Evolutionary conservation across 2,329 filamentous ascomycete genomes (phyloP).

Genomic region (Fonsecaea multimorphosa): DNA sequence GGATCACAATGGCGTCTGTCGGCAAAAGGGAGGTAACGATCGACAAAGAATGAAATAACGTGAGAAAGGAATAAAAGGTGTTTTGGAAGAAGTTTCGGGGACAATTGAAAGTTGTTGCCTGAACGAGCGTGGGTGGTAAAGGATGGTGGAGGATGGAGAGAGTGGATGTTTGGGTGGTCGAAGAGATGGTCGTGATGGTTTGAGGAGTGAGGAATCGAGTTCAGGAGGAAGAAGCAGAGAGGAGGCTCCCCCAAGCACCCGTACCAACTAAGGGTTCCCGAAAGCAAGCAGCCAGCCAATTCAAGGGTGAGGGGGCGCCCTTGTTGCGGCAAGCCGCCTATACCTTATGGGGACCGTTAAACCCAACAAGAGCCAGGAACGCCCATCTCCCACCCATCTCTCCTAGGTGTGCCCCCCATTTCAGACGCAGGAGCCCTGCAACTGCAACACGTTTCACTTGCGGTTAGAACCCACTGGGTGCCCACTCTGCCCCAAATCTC

Average conservation of each 20-base stretch:
- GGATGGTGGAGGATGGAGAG: background rate
- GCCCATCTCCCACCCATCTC: background rate
- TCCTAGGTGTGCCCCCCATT: too few relatives aligned
- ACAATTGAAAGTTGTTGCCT: constrained; percentile 33
- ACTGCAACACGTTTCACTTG: constrained; percentile 32
- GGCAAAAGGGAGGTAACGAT: constrained; percentile 26
- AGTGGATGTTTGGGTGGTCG: constrained; percentile 19
- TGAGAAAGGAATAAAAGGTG: constrained; percentile 25
- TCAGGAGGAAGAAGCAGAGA: constrained; percentile 28
- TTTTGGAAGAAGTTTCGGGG: constrained; percentile 16
- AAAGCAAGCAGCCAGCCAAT: constrained; percentile 4
- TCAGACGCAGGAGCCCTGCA: constrained; percentile 13
- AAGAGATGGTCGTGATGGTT: constrained; percentile 17
- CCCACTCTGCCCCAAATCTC: constrained; percentile 7
- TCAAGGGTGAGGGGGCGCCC: constrained; percentile 2
- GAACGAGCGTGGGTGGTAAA: constrained; percentile 30
- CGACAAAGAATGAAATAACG: constrained; percentile 27
- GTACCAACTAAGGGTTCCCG: too few relatives aligned
- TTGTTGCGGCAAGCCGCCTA: constrained; percentile 16
- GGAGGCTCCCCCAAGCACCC: background rate
- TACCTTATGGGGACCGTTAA: constrained; percentile 3
- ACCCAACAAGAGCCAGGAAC: background rate
- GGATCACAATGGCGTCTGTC: constrained; percentile 23
- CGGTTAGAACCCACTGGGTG: constrained; percentile 3
- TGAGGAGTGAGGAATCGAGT: constrained; percentile 26